Percentiles rank a stretch among this genome's conserved stretches.
These are phyloP conservation scores for Paramecium sexaurelia DNA, from an alignment of 73 alveolate genomes.

Conservation along the genomic window DNA sequence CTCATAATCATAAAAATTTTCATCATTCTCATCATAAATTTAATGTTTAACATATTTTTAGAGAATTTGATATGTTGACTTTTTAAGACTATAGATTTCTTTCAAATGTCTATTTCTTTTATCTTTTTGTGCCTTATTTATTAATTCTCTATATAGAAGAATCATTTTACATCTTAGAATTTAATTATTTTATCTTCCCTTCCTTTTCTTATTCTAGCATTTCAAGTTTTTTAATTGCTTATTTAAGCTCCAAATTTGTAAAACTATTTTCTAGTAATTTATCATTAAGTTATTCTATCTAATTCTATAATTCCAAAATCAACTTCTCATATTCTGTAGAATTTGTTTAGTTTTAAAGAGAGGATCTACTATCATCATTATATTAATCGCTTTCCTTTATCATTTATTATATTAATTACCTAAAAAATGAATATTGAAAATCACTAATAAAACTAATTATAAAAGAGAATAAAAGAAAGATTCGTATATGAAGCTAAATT, in stretches of 20 bases:
- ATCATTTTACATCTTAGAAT: background rate
- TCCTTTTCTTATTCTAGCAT: background rate
- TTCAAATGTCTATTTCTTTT: conserved; percentile 23
- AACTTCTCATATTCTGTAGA: background rate
- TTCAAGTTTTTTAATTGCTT: background rate
- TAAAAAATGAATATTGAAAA: background rate
- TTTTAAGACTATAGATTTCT: background rate
- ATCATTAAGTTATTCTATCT: background rate
- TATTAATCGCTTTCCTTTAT: conserved; percentile 2
- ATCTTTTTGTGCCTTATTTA: conserved; percentile 6
- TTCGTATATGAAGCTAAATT: conserved; percentile 43
- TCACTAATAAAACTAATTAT: background rate
- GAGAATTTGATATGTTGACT: background rate
- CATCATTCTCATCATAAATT: conserved; percentile 14
- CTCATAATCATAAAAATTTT: background rate
- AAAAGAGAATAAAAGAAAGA: conserved; percentile 42
- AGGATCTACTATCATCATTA: background rate
- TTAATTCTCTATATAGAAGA: background rate
- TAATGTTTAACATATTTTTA: background rate
- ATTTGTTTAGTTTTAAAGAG: background rate
- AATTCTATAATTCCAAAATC: background rate
- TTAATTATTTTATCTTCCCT: background rate
- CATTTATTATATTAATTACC: conserved; percentile 1
- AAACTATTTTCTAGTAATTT: background rate
- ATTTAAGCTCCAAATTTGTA: background rate